Percentiles rank a stretch among this genome's conserved stretches.
Conservation (phyloP, 1,284 basidiomycete genomes). For the Austroboletus novae-zelandiae region DNA sequence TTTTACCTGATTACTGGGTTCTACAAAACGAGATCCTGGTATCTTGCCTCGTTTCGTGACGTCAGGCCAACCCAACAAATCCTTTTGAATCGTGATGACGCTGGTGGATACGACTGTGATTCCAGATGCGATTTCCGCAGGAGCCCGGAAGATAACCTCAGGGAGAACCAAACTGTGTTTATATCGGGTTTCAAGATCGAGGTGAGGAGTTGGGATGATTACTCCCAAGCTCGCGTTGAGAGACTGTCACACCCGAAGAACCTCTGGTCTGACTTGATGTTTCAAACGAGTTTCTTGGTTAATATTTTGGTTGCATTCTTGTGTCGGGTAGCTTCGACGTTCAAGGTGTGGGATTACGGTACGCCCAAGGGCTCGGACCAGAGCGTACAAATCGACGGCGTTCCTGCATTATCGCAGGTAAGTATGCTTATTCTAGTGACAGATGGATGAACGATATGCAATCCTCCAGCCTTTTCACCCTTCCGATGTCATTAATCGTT, state of each 20-base stretch:
- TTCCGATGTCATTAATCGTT: constrained; percentile 5
- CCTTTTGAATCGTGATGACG: background rate
- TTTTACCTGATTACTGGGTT: background rate
- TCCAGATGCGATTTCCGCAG: background rate
- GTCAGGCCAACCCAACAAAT: background rate
- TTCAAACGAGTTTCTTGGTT: background rate
- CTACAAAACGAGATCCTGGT: background rate
- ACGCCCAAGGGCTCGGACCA: background rate
- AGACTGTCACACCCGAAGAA: background rate
- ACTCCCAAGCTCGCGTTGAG: too few species aligned
- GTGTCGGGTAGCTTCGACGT: too few species aligned
- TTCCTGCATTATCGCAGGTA: background rate
- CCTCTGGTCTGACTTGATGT: background rate
- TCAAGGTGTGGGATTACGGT: too few species aligned
- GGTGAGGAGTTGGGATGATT: background rate
- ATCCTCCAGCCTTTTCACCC: constrained; percentile 10
- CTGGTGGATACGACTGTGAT: background rate
- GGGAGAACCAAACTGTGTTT: background rate
- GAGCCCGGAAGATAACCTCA: background rate
- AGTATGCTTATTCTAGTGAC: background rate
- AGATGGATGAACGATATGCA: background rate
- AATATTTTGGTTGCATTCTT: background rate
- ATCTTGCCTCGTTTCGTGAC: background rate
- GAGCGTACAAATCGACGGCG: background rate
- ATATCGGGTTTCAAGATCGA: background rate